Evolutionary conservation across 495 filamentous ascomycete genomes (phyloP).

Genomic region (Aspergillus mulundensis): DNA sequence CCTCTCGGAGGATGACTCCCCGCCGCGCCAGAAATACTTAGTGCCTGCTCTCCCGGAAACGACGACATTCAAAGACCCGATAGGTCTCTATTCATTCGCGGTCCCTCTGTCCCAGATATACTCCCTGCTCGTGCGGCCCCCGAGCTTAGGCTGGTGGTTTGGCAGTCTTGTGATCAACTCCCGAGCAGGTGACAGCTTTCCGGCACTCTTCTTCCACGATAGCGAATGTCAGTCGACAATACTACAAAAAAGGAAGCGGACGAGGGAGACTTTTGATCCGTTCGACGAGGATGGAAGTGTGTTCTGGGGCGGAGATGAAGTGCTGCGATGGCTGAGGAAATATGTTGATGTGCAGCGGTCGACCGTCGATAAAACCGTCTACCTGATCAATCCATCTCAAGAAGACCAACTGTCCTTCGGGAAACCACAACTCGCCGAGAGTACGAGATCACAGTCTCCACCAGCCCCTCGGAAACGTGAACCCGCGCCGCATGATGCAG

Average conservation of each 20-base stretch:
- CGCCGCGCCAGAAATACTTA: constrained; percentile 82
- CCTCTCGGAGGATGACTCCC: constrained; percentile 70
- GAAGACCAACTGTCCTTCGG: constrained; percentile 85
- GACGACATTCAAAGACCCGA: constrained; percentile 61
- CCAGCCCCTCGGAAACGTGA: constrained; percentile 25
- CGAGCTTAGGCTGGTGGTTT: constrained; percentile 97
- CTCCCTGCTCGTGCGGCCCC: constrained; percentile 82
- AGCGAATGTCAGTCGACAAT: constrained; percentile 95
- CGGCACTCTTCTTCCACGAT: constrained; percentile 95
- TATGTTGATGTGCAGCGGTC: constrained; percentile 82
- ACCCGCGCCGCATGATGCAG: constrained; percentile 53
- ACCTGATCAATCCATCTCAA: constrained; percentile 79
- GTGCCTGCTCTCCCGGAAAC: constrained; percentile 84
- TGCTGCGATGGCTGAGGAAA: constrained; percentile 80
- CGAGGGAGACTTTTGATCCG: constrained; percentile 81
- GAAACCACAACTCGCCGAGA: constrained; percentile 37
- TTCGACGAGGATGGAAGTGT: constrained; percentile 79
- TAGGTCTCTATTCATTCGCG: constrained; percentile 88
- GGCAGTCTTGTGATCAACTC: constrained; percentile 92
- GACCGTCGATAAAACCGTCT: constrained; percentile 78
- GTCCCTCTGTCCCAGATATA: constrained; percentile 88
- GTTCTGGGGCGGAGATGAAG: constrained; percentile 98
- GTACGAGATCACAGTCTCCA: constrained; percentile 30
- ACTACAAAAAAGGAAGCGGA: constrained; percentile 80
- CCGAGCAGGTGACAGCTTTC: constrained; percentile 82